Evolutionary conservation across 2,329 filamentous ascomycete genomes (phyloP).

Genomic region (Ascochyta viciae-villosae): DNA sequence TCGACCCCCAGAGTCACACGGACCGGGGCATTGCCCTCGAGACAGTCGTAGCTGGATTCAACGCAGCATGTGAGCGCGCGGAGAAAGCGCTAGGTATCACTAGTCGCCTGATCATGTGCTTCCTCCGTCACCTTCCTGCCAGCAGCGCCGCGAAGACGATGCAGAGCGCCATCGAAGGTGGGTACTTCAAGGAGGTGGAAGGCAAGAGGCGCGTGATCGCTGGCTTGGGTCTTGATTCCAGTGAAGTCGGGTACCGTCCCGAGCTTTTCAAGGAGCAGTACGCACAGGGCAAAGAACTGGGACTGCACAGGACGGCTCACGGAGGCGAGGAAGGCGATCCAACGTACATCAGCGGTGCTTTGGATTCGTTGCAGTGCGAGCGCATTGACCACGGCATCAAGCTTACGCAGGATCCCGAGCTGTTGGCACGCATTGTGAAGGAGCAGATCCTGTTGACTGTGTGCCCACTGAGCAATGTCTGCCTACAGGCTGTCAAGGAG

Average conservation of each 20-base stretch:
- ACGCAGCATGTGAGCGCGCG: slow-evolving; percentile 66
- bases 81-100: slow-evolving; percentile 69
- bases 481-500: slow-evolving; percentile 60
- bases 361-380: slow-evolving; percentile 67
- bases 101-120: slow-evolving; percentile 73
- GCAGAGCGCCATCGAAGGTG: slow-evolving; percentile 55
- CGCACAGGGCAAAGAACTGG: slow-evolving; percentile 57
- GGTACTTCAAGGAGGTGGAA: slow-evolving; percentile 52
- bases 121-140: slow-evolving; percentile 73
- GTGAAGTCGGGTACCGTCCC: slow-evolving; percentile 55
- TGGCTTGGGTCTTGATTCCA: slow-evolving; percentile 74
- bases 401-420: slow-evolving; percentile 64
- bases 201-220: slow-evolving; percentile 59
- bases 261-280: slow-evolving; percentile 69
- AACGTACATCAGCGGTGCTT: slow-evolving; percentile 68
- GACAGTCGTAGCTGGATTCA: slow-evolving; percentile 70
- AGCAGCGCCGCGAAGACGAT: slow-evolving; percentile 52
- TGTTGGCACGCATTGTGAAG: slow-evolving; percentile 65
- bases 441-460: slow-evolving; percentile 70
- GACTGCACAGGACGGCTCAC: slow-evolving; percentile 72
- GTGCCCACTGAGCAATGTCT: slow-evolving; percentile 79
- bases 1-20: slow-evolving; percentile 80
- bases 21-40: slow-evolving; percentile 67
- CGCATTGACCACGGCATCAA: slow-evolving; percentile 80
- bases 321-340: slow-evolving; percentile 78